Evolutionary conservation across 352 stramenopile genomes (phyloP).

Genomic region (Phytophthora sojae): DNA sequence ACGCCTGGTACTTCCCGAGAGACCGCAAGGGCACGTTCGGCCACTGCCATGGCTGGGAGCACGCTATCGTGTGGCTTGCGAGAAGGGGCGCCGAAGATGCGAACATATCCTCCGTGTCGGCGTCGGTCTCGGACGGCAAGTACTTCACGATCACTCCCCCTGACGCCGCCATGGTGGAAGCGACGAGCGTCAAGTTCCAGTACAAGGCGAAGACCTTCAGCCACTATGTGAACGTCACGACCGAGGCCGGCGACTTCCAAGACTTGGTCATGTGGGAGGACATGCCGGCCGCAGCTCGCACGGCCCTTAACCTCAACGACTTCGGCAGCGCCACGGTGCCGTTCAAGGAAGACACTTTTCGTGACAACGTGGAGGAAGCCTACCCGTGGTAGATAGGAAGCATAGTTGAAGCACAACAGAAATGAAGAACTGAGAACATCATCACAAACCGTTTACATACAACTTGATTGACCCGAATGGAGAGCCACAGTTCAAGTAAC

Average conservation of each 20-base stretch:
- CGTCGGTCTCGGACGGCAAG: conserved; percentile 6
- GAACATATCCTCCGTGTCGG: conserved; percentile 10
- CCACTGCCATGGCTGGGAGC: conserved; percentile 22
- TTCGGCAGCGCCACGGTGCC: conserved; percentile 37
- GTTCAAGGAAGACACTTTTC: conserved; percentile 33
- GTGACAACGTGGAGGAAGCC: conserved; percentile 29
- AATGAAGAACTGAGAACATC: too few species aligned
- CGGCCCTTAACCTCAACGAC: conserved; percentile 34
- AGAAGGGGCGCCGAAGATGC: not conserved
- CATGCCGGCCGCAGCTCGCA: conserved; percentile 24
- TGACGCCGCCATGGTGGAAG: conserved; percentile 18
- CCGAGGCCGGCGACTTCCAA: conserved; percentile 23
- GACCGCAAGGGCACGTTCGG: conserved; percentile 12
- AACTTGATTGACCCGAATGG: too few species aligned
- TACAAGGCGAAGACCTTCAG: conserved; percentile 20
- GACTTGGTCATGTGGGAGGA: conserved; percentile 29
- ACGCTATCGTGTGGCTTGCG: conserved; percentile 19
- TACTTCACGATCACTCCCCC: conserved; percentile 23
- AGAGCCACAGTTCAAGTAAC: too few species aligned
- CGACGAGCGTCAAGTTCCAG: conserved; percentile 23
- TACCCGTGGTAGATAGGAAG: conserved; percentile 10
- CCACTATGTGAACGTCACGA: conserved; percentile 37
- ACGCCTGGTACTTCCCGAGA: conserved; percentile 32
- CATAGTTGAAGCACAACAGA: too few species aligned
- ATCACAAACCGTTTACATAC: too few species aligned